Evolutionary conservation across 495 filamentous ascomycete species (phyloP), one percentile per base, ranked within the genome.

Genomic region (Penicillium fimorum): DNA sequence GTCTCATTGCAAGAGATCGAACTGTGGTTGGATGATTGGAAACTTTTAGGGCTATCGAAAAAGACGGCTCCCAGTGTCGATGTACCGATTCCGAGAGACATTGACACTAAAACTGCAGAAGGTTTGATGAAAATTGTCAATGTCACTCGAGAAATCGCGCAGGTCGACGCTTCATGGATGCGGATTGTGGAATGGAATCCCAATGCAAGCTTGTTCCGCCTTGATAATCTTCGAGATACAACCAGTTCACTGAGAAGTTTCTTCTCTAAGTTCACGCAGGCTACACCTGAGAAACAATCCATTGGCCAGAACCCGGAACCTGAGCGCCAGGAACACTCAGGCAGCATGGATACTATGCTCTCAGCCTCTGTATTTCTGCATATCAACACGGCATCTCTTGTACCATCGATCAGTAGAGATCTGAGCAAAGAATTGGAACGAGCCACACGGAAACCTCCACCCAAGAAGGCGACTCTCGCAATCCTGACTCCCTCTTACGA

Each of bases 381-480:
- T 48, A 86, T 95, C 35, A 95, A 88, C 38, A 92, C 90, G 0
- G 92, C 90, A 22, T 83, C 82, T 40, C 84, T 96, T n/a, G 75
- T 80, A 38, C 91, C 91, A 33, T 86, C 80, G 22, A 81, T 96
- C 1, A 73, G 77, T 44, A 66, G 76, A 29, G 78, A 74, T 37
- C 87, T 97, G 60, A 85, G 89, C 11, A 78, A 83, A 15, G 95
- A 99, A 68, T 80, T 97, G n/a, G 92, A 97, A 76, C 80, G 95
- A 33, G 93, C 95, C 22, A 97, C 95, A 3, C 96, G 97, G 70
- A 99, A 99, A 67, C 88, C 92, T 18, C 95, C 95, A 8, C 95
- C 95, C 0, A 94, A 89, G 65, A 82, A 77, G 29, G 92, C 93
- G 0, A 88, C 85, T 33, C 80, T 99, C 11, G 86, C 92, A 5